These are phyloP conservation scores for Vaccinium myrtillus DNA, from an alignment of 148 eudicot genomes.

Conservation along the genomic window DNA sequence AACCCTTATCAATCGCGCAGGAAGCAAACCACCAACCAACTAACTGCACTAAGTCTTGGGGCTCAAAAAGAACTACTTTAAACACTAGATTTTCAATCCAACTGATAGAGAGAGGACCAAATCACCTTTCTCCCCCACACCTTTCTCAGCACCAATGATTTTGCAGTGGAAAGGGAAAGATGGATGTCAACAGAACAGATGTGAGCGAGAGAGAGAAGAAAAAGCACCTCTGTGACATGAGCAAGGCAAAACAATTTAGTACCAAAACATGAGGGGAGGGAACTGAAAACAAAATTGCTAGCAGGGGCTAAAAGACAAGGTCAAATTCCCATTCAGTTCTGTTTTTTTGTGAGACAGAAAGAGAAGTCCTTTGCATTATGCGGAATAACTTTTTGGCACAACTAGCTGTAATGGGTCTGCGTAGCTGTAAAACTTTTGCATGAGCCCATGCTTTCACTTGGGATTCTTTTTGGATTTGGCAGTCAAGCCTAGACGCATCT, in stretches of 20 bases:
- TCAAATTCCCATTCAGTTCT: neutral
- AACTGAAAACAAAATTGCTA: neutral
- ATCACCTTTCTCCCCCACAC: neutral
- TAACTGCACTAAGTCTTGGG: no score
- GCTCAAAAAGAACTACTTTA: neutral
- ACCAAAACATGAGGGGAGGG: neutral
- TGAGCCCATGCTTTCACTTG: neutral
- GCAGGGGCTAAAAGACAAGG: constrained; percentile 1
- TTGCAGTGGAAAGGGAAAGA: neutral
- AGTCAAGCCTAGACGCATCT: no score
- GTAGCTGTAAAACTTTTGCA: neutral
- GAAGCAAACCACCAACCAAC: no score
- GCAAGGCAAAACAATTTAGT: neutral
- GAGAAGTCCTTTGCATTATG: neutral
- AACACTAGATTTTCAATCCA: neutral
- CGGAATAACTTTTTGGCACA: neutral
- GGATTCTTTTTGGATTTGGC: neutral
- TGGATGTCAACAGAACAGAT: neutral
- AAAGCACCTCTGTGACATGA: neutral
- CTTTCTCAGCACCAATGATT: constrained; percentile 4
- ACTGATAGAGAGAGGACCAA: neutral
- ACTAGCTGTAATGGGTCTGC: neutral
- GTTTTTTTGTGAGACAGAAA: neutral
- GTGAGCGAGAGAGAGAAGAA: neutral
- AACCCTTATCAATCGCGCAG: no score